Evolutionary conservation across 2,329 filamentous ascomycete species (phyloP), one percentile per base, ranked within the genome.

Genomic region (Nemania sp.): DNA sequence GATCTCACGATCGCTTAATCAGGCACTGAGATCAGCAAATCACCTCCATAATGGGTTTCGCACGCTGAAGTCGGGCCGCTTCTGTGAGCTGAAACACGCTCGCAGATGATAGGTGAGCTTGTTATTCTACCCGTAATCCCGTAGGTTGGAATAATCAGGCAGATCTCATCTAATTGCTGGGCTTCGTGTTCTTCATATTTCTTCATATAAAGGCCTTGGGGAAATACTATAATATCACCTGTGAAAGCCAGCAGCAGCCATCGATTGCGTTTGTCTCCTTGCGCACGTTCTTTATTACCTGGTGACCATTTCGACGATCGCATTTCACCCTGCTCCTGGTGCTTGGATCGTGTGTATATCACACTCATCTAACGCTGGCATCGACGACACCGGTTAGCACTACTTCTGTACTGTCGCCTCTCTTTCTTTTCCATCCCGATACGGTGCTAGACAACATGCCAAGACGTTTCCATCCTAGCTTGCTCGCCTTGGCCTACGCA

Each of bases 401-500:
- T n/a, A n/a, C n/a, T 42, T 28, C 22, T 24, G 6, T n/a, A 22
- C 37, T 11, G 15, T 36, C 17, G 12, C 34, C n/a, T 28, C n/a
- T 15, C n/a, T 8, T 9, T 19, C 26, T 5, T 20, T 12, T 19
- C 7, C 23, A 23, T 11, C 7, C n/a, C 17, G 12, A 24, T 23
- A 41, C 12, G 11, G n/a, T 12, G 17, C 6, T n/a, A 20, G 19
- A 30, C 33, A 19, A n/a, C 4, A 62, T 64, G 60, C 31, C n/a
- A 15, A 47, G 6, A 4, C 12, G 3, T 9, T 30, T 12, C 5
- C 22, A 9, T 39, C 4, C 36, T 24, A 24, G 54, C 19, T 14
- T 59, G n/a, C 43, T 52, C 20, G 40, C 46, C 44, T 37, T 65
- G 20, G 42, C 34, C 20, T 48, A 42, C 23, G 40, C 34, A 26